Conservation (phyloP, 768 basidiomycete genomes). For the Podaxis sp. region DNA sequence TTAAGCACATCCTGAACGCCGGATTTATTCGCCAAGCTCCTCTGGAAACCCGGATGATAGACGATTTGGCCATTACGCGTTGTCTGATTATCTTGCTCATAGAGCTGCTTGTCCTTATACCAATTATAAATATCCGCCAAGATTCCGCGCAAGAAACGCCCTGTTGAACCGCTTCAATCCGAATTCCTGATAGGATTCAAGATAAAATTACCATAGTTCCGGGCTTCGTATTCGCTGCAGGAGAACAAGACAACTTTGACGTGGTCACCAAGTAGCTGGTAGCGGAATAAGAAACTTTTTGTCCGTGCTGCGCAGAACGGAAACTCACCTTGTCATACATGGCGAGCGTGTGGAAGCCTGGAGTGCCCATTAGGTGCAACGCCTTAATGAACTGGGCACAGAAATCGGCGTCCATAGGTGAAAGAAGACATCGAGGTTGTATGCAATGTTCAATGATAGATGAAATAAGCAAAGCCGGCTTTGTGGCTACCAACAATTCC, state of each 20-base stretch:
- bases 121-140: slow-evolving; percentile 76
- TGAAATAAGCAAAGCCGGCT: slow-evolving; percentile 47
- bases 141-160: slow-evolving; percentile 81
- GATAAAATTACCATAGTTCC: slow-evolving; percentile 73
- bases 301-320: background rate
- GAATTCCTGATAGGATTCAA: background rate
- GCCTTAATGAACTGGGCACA: slow-evolving; percentile 88
- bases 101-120: slow-evolving; percentile 72
- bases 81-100: slow-evolving; percentile 64
- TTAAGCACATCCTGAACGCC: slow-evolving; percentile 51
- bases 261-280: slow-evolving; percentile 78
- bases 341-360: slow-evolving; percentile 80
- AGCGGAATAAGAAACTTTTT: slow-evolving; percentile 2
- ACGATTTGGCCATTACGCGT: slow-evolving; percentile 57
- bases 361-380: slow-evolving; percentile 84
- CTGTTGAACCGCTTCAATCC: slow-evolving; percentile 32
- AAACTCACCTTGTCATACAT: slow-evolving; percentile 74
- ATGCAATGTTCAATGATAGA: slow-evolving; percentile 87
- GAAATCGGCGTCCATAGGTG: slow-evolving; percentile 95
- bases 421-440: slow-evolving; percentile 87
- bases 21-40: slow-evolving; percentile 40
- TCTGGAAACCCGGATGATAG: slow-evolving; percentile 68
- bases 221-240: slow-evolving; percentile 93
- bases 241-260: slow-evolving; percentile 84
- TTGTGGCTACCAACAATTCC: slow-evolving; percentile 29